phyloP scores from a whole-genome alignment of 371 early-diverging fungal genomes.

The Aphelidium insulamus region DNA sequence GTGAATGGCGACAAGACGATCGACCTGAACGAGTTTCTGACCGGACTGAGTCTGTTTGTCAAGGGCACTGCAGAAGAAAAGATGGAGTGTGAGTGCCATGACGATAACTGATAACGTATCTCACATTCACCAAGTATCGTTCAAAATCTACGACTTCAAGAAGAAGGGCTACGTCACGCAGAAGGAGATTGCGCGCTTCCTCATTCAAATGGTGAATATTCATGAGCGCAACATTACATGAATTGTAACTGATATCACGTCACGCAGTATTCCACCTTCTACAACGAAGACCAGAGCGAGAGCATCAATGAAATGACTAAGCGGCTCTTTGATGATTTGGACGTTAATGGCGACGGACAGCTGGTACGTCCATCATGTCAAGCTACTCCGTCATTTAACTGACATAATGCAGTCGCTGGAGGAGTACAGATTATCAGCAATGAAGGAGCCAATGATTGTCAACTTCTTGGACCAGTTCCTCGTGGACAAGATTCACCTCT shows the following conservation, averaged over 20 bases:
- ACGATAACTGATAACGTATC: background rate
- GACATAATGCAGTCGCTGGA: constrained; percentile 27
- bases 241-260: background rate
- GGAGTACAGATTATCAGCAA: constrained; percentile 54
- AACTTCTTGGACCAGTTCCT: constrained; percentile 55
- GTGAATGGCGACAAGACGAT: constrained; percentile 35
- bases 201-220: constrained; percentile 38
- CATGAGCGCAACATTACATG: background rate
- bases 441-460: constrained; percentile 60
- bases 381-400: background rate
- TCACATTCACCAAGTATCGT: constrained; percentile 29
- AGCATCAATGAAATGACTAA: constrained; percentile 35
- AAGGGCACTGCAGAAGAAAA: constrained; percentile 61
- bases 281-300: constrained; percentile 41
- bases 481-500: no score
- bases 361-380: constrained; percentile 19
- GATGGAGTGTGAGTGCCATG: constrained; percentile 29
- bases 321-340: constrained; percentile 54
- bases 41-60: constrained; percentile 49
- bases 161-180: constrained; percentile 51
- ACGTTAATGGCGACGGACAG: constrained; percentile 57
- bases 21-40: constrained; percentile 52
- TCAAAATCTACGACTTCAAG: constrained; percentile 57
- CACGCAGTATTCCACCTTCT: constrained; percentile 27
- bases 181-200: constrained; percentile 42